Evolutionary conservation across 768 basidiomycete genomes (phyloP).

Genomic region (Suillus spraguei): DNA sequence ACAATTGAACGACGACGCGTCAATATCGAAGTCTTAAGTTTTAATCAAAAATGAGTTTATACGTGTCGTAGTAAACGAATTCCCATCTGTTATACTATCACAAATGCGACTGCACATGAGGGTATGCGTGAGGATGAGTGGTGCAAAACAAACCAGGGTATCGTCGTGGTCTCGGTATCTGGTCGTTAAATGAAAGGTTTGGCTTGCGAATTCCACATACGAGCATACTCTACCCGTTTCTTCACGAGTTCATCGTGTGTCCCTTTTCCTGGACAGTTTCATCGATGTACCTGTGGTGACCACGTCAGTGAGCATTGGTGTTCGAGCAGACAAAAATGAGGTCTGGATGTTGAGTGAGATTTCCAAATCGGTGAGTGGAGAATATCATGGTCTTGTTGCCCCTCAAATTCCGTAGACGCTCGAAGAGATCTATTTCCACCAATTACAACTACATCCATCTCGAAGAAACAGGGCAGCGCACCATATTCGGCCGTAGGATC

Average conservation of each 20-base stretch:
- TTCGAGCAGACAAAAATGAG: slow-evolving; percentile 47
- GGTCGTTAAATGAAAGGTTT: slow-evolving; percentile 54
- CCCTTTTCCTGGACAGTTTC: slow-evolving; percentile 66
- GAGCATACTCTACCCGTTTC: slow-evolving; percentile 64
- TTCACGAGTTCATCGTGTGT: slow-evolving; percentile 63
- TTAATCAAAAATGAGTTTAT: too few relatives aligned
- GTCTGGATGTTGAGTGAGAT: slow-evolving; percentile 70
- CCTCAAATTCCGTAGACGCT: slow-evolving; percentile 66
- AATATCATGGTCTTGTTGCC: slow-evolving; percentile 85
- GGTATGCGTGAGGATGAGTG: background rate
- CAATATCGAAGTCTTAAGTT: too few relatives aligned
- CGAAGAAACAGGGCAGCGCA: slow-evolving; percentile 17
- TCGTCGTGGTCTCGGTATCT: background rate
- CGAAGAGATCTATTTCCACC: slow-evolving; percentile 56
- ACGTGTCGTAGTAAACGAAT: background rate
- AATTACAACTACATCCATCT: background rate
- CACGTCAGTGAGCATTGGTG: background rate
- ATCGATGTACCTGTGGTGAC: slow-evolving; percentile 61
- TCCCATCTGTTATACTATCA: background rate
- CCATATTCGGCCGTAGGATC: slow-evolving; percentile 80
- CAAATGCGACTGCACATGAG: background rate
- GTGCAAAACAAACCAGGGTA: background rate
- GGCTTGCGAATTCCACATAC: slow-evolving; percentile 74
- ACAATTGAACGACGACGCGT: too few relatives aligned
- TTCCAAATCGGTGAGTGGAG: slow-evolving; percentile 66